phyloP scores from a whole-genome alignment of 1,139 yeast species.

The Pichia inconspicua region DNA sequence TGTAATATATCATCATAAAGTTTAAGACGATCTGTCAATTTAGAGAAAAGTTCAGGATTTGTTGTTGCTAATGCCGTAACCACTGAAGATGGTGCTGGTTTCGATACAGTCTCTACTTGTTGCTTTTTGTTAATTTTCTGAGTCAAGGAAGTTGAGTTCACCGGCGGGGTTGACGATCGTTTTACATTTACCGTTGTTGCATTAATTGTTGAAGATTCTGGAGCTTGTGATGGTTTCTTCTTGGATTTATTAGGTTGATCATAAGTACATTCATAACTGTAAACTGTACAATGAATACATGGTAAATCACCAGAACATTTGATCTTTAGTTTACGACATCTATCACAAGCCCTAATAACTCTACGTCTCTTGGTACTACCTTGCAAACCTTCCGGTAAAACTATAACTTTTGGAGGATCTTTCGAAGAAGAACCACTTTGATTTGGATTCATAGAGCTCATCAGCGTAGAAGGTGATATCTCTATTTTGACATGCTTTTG shows the following conservation, averaged over 20 bases:
- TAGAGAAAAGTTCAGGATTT: constrained; percentile 23
- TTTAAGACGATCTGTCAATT: constrained; percentile 24
- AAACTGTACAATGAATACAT: constrained; percentile 84
- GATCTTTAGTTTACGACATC: constrained; percentile 61
- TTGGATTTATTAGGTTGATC: constrained; percentile 37
- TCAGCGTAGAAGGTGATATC: neutral
- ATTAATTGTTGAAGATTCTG: neutral
- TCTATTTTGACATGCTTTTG: constrained; percentile 6
- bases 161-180: neutral
- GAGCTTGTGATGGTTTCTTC: constrained; percentile 7
- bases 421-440: neutral
- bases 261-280: constrained; percentile 63
- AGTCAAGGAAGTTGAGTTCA: neutral
- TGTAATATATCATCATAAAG: constrained; percentile 27
- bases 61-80: constrained; percentile 14
- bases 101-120: neutral
- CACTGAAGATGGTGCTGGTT: constrained; percentile 10
- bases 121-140: neutral
- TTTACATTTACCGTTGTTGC: neutral
- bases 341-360: constrained; percentile 80
- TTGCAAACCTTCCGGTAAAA: constrained; percentile 18
- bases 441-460: neutral
- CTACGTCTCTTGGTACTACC: constrained; percentile 49
- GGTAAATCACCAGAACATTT: constrained; percentile 86
- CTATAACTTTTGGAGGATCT: constrained; percentile 22